Conservation (phyloP, 2,329 filamentous ascomycete genomes). For the Colletotrichum caudatum region DNA sequence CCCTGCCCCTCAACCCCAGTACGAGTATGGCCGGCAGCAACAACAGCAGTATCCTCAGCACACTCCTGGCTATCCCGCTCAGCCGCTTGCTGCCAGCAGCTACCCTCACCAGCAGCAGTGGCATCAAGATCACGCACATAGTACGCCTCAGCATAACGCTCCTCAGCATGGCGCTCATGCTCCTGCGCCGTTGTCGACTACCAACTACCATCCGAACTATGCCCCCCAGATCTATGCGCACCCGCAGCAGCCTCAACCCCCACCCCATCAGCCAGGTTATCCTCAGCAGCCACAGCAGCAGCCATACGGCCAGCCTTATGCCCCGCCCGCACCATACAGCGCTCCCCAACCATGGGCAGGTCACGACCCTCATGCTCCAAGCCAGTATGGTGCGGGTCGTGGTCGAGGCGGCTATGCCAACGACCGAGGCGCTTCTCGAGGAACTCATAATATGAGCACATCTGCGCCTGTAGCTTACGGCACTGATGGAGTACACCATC, state of each 20-base stretch:
- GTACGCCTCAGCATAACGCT: conserved; percentile 51
- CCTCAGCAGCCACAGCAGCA: conserved; percentile 53
- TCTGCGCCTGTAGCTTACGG: conserved; percentile 51
- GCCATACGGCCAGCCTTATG: conserved; percentile 53
- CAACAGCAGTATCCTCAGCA: conserved; percentile 50
- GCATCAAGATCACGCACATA: conserved; percentile 53
- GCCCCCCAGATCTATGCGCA: conserved; percentile 66
- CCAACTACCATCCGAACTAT: conserved; percentile 71
- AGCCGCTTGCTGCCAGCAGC: conserved; percentile 53
- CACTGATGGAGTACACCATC: conserved; percentile 47
- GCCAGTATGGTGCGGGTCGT: conserved; percentile 54
- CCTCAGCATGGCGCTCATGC: conserved; percentile 56
- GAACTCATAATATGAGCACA: conserved; percentile 49
- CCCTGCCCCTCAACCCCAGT: conserved; percentile 52
- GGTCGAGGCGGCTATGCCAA: conserved; percentile 58
- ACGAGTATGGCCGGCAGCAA: conserved; percentile 58
- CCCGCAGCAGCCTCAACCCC: conserved; percentile 42
- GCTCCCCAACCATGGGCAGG: conserved; percentile 52
- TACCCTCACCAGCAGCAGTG: conserved; percentile 59
- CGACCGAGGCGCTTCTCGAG: conserved; percentile 57
- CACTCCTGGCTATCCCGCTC: conserved; percentile 46
- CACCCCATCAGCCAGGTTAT: conserved; percentile 59
- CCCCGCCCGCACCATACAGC: conserved; percentile 49
- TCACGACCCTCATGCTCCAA: conserved; percentile 51
- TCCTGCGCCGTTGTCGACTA: conserved; percentile 61